These are phyloP conservation scores for Apiotrichum gamsii DNA, from an alignment of 1,284 basidiomycete genomes.

Conservation along the genomic window DNA sequence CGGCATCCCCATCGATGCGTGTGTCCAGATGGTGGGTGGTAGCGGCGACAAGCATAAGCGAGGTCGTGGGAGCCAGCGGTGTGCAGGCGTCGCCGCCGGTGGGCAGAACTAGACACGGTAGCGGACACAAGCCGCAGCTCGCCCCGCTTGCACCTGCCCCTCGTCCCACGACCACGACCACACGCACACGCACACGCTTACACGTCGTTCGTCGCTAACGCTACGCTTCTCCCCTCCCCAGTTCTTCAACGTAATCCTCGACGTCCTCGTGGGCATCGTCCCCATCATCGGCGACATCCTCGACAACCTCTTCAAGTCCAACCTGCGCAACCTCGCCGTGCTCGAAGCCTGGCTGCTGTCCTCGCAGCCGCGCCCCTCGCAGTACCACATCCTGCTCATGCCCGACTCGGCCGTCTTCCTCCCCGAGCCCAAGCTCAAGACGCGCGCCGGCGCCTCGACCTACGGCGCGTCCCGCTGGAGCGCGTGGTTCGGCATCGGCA, in stretches of 20 bases:
- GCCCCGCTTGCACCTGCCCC: not conserved
- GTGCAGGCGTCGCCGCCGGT: too few relatives aligned
- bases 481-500: slow-evolving; percentile 15
- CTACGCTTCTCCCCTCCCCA: slow-evolving; percentile 15
- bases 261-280: slow-evolving; percentile 43
- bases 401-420: slow-evolving; percentile 39
- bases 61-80: too few relatives aligned
- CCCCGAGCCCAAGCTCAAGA: slow-evolving; percentile 23
- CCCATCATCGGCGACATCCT: slow-evolving; percentile 45
- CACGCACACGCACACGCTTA: not conserved
- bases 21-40: slow-evolving; percentile 41
- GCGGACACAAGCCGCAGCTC: too few relatives aligned
- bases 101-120: too few relatives aligned
- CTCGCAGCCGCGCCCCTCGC: slow-evolving; percentile 7
- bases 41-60: not conserved
- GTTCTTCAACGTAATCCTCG: slow-evolving; percentile 40
- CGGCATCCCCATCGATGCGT: slow-evolving; percentile 30
- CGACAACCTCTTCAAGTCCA: slow-evolving; percentile 48
- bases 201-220: too few relatives aligned
- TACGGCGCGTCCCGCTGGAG: slow-evolving; percentile 1
- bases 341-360: slow-evolving; percentile 42
- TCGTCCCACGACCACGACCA: not conserved
- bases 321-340: slow-evolving; percentile 43
- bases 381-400: slow-evolving; percentile 47
- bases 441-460: too few relatives aligned